A percentile compares a stretch with the other conserved stretches of the same genome.
Evolutionary conservation across 2,329 filamentous ascomycete species (phyloP).

Genomic region (Lasiodiplodia theobromae): DNA sequence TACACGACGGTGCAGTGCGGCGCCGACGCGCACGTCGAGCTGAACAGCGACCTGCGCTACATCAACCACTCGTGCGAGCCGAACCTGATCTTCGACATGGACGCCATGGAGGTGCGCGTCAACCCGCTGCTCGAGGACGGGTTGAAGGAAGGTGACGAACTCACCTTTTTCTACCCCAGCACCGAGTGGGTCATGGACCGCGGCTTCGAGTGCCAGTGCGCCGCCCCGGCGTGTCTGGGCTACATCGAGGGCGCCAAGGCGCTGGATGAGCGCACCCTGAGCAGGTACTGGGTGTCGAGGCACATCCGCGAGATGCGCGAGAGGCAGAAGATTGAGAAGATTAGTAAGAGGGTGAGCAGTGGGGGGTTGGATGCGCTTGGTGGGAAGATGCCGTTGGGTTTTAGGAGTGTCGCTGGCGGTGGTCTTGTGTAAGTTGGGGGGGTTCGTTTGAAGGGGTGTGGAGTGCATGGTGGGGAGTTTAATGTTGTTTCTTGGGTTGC

Average conservation of each 20-base stretch:
- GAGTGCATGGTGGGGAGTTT: neutral
- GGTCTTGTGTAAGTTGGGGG: conserved; percentile 15
- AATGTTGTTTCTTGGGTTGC: neutral
- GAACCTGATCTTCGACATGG: conserved; percentile 62
- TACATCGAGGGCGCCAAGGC: conserved; percentile 68
- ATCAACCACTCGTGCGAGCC: conserved; percentile 65
- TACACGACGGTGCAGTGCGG: conserved; percentile 62
- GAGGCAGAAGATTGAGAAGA: conserved; percentile 27
- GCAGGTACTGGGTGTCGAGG: conserved; percentile 56
- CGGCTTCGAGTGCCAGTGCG: conserved; percentile 72
- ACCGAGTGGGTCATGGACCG: conserved; percentile 79
- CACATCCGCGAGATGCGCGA: conserved; percentile 38
- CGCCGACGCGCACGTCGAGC: conserved; percentile 59
- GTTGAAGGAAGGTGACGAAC: conserved; percentile 48
- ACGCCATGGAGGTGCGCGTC: conserved; percentile 60
- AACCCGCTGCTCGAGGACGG: conserved; percentile 47
- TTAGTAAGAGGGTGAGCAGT: neutral
- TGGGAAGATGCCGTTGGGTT: conserved; percentile 9
- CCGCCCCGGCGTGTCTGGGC: conserved; percentile 64
- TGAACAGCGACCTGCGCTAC: conserved; percentile 64
- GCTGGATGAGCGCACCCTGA: conserved; percentile 63
- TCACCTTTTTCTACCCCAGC: conserved; percentile 75
- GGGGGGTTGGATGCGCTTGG: conserved; percentile 14
- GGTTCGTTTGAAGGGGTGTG: too few relatives aligned
- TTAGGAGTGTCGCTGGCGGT: conserved; percentile 23